Evolutionary conservation across 208 protist genomes (phyloP), one percentile per base, ranked within the genome.

Genomic region (Leishmania aethiopica): DNA sequence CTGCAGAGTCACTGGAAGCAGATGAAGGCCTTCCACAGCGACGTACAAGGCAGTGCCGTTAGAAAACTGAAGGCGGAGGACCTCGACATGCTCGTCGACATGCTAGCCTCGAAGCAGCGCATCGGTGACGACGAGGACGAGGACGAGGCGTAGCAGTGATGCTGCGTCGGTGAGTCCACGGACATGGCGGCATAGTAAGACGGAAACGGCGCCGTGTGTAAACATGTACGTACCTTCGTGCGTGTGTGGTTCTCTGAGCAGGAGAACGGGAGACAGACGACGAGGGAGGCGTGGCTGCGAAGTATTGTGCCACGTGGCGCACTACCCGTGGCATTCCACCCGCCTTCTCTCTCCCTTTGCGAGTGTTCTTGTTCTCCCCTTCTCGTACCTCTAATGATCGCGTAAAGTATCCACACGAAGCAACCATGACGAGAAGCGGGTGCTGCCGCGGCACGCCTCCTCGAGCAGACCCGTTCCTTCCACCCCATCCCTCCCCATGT

Each of bases 1-100:
- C 83, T 97, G 77, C 89, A 92, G 81, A 69, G 90, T 4, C 91
- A 97, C 84, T 97, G 94, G 93, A 88, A 87, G 57, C 82, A 75
- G 47, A 87, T 88, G 19, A 86, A 88, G 32, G 64, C 90, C 59
- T 96, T 96, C 77, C 80, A 94, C 47, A 79, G 78, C 37, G 87
- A 92, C 70, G 73, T 91, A 37, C 84, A 84, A 47, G 78, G 82
- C 37, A 78, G 76, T 5, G 32, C 45, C 35, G 75, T 49, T 35
- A 69, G 75, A 8, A 82, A 45, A 32, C 64, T 91, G 19, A 88
- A 88, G 82, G 66, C 82, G 3, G 73, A 90, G 25, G 77, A 82
- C n/a, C 85, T 88, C 22, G 94, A 96, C 40, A 88, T 90, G 19
- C 70, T 97, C 60, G 86, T 97, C 28, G 91, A 96, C 32, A 91